Base-by-base conservation (phyloP, 1,139 yeast species). In the Magnusiomyces suaveolens region DNA sequence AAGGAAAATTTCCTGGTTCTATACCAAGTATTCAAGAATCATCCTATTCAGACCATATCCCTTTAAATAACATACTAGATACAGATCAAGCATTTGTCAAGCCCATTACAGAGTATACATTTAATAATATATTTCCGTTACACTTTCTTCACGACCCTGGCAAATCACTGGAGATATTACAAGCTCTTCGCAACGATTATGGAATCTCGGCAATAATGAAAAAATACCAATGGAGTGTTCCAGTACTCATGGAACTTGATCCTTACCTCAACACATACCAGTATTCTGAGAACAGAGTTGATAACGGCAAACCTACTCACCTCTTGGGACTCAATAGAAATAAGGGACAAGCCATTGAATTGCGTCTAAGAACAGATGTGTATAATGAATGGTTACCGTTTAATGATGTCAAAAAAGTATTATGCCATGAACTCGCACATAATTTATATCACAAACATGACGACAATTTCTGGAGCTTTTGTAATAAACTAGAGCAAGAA, bases 401-500 rank as follows among this genome's bases (percentile, higher is more conserved):
- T 56, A 63, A 62, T 48, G 68, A 67, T 44, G 64, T 72, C 29
- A 59, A 69, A 46, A 67, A 64, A 50, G 72, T 71, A 10, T 61
- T 72, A 32, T 69, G 75, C 56, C 76, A 72, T 55, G 76, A 72
- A 56, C 64, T 72, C 24, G 65, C 75, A 8, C 76, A 72, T 55
- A 72, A 71, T 54, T 69, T 64, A 14, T 63, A 65, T 53, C 58
- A 63, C 2, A 72, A 69, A 18, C 76, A 72, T 57, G 69, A 70
- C 56, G 58, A 63, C 20, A 56, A 64, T 52, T 72, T 72, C 57
- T 71, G 74, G 74, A 64, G 60, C n/a, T 63, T 72, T 21, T 68
- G 70, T 54, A 60, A 63, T 47, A 60, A 56, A 49, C 64, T 71
- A 26, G 72, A 69, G 56, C 60, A 60, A 50, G 72, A 72, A 54